These are phyloP conservation scores for Pseudozyma tsukubaensis DNA, from an alignment of 1,284 basidiomycete genomes.

Conservation along the genomic window DNA sequence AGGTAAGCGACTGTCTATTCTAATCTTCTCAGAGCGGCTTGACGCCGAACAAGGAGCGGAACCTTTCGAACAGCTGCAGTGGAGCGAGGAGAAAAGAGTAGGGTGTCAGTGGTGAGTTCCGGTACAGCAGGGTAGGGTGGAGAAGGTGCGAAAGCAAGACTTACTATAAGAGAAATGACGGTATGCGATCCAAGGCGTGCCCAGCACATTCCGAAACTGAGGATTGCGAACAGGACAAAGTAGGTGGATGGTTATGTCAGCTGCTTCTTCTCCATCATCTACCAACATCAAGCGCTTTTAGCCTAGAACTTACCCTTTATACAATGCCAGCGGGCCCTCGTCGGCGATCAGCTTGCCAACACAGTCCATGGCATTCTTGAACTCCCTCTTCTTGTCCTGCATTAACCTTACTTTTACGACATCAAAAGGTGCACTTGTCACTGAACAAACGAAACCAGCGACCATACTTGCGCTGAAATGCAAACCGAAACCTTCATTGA, in stretches of 20 bases:
- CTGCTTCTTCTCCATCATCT: no score
- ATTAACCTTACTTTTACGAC: slow-evolving; percentile 57
- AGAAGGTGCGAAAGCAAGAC: background rate
- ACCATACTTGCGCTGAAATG: slow-evolving; percentile 56
- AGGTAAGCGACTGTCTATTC: background rate
- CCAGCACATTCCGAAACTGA: slow-evolving; percentile 60
- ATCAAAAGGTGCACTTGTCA: slow-evolving; percentile 54
- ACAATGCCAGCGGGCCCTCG: slow-evolving; percentile 57
- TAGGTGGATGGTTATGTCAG: no score
- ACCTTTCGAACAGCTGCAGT: slow-evolving; percentile 54
- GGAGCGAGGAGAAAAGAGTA: background rate
- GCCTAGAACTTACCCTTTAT: slow-evolving; percentile 45
- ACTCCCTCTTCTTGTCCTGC: slow-evolving; percentile 47
- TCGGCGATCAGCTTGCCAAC: slow-evolving; percentile 45
- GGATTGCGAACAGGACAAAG: background rate
- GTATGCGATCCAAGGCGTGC: slow-evolving; percentile 55
- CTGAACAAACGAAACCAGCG: slow-evolving; percentile 53
- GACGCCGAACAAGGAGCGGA: slow-evolving; percentile 54
- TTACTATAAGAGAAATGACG: slow-evolving; percentile 55
- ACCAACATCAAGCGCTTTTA: no score
- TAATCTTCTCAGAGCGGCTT: slow-evolving; percentile 42
- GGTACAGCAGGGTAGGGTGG: no score
- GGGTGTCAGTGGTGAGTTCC: background rate
- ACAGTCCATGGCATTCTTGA: slow-evolving; percentile 47
- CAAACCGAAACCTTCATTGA: slow-evolving; percentile 47